Percentiles rank a stretch among this genome's conserved stretches.
phyloP scores from a whole-genome alignment of 1,139 yeast species.

The Schwanniomyces etchellsii region DNA sequence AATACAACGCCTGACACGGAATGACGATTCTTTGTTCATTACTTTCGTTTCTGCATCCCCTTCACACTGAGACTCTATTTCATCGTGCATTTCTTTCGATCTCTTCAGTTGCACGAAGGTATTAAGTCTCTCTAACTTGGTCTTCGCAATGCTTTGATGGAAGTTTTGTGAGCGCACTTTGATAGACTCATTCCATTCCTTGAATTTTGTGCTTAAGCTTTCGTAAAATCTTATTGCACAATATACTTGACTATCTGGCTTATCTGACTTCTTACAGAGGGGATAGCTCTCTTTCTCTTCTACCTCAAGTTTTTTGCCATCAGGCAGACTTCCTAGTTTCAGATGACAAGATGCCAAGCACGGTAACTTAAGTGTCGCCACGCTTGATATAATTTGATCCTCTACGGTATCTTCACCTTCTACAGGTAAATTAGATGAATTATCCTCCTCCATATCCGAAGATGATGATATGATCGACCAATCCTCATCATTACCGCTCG shows the following conservation, averaged over 20 bases:
- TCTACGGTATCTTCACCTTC: slow-evolving; percentile 1
- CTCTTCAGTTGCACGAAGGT: no score
- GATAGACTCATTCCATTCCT: slow-evolving; percentile 18
- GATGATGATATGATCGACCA: slow-evolving; percentile 44
- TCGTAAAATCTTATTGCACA: slow-evolving; percentile 22
- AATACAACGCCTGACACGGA: neutral
- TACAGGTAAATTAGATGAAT: slow-evolving; percentile 14
- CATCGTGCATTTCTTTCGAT: neutral
- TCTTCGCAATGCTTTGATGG: slow-evolving; percentile 11
- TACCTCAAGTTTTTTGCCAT: neutral
- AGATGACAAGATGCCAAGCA: slow-evolving; percentile 3
- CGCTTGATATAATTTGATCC: slow-evolving; percentile 9
- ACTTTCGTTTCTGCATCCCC: neutral
- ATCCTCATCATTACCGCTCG: slow-evolving; percentile 25
- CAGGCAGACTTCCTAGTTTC: neutral
- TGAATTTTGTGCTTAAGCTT: slow-evolving; percentile 12
- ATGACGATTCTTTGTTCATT: neutral
- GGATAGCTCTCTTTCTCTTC: neutral
- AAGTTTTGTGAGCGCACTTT: slow-evolving; percentile 20
- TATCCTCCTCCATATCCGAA: slow-evolving; percentile 37
- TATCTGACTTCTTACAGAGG: neutral
- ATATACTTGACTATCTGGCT: neutral
- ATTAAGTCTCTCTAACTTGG: neutral
- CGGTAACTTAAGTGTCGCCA: slow-evolving; percentile 16
- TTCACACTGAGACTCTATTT: slow-evolving; percentile 1